A percentile compares a stretch with the other conserved stretches of the same genome.
Evolutionary conservation across 2,329 filamentous ascomycete species (phyloP).

Genomic region (Colletotrichum sidae): DNA sequence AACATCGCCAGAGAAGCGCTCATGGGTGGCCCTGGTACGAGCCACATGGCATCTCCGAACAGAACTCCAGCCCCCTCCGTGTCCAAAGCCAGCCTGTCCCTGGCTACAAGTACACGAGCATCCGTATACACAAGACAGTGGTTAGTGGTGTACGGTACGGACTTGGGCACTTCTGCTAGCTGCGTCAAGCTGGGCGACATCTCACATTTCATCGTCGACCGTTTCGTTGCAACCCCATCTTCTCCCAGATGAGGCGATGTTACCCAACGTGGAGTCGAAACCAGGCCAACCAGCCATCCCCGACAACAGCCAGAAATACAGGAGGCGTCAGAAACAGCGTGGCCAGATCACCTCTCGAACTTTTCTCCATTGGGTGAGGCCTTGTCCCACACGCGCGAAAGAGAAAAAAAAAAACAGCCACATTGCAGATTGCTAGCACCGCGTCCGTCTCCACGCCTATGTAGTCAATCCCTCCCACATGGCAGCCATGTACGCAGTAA

Average conservation of each 20-base stretch:
- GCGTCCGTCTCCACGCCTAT: slow-evolving; percentile 15
- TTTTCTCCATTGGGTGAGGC: neutral
- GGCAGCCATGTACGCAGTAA: slow-evolving; percentile 35
- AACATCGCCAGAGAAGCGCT: slow-evolving; percentile 17
- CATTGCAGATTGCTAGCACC: too few relatives aligned
- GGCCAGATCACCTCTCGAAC: too few relatives aligned
- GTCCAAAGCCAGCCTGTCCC: slow-evolving; percentile 13
- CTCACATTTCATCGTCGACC: slow-evolving; percentile 12
- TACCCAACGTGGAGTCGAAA: slow-evolving; percentile 13
- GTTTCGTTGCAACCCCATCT: slow-evolving; percentile 21
- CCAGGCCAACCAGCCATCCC: neutral
- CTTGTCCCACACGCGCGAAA: neutral
- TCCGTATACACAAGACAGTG: neutral
- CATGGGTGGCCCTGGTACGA: slow-evolving; percentile 20
- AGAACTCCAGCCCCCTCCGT: neutral
- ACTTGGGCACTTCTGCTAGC: neutral
- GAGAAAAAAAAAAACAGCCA: slow-evolving; percentile 4
- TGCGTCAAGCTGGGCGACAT: too few relatives aligned
- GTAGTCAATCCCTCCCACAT: slow-evolving; percentile 32
- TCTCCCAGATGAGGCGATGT: slow-evolving; percentile 13
- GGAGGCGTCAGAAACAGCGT: neutral
- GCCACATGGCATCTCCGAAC: slow-evolving; percentile 34
- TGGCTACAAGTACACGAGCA: neutral
- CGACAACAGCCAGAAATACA: neutral
- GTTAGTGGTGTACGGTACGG: slow-evolving; percentile 1